These are phyloP conservation scores for Calycina herbarum DNA, from an alignment of 2,329 filamentous ascomycete species.

Conservation along the genomic window DNA sequence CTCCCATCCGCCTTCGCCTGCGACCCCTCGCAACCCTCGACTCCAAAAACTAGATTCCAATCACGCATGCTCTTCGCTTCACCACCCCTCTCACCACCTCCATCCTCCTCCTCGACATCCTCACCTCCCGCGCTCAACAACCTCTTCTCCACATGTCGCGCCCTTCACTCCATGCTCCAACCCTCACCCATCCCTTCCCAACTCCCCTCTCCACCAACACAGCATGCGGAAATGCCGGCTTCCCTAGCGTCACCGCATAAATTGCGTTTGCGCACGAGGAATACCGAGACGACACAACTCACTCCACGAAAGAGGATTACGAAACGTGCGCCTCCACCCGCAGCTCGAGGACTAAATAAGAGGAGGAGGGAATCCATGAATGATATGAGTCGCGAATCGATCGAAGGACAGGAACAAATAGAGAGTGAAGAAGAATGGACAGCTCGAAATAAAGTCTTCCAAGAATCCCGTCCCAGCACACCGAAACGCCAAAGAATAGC, in stretches of 20 bases:
- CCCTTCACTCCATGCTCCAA: conserved; percentile 58
- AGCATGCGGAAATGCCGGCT: conserved; percentile 29
- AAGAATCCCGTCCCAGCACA: conserved; percentile 43
- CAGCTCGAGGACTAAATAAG: conserved; percentile 51
- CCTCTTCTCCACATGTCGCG: conserved; percentile 60
- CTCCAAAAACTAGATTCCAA: conserved; percentile 42
- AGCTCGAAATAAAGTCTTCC: background rate
- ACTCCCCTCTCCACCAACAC: conserved; percentile 57
- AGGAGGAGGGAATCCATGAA: conserved; percentile 48
- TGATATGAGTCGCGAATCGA: conserved; percentile 48
- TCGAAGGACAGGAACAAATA: conserved; percentile 32
- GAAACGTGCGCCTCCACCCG: conserved; percentile 45
- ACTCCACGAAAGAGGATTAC: conserved; percentile 45
- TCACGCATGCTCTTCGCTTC: conserved; percentile 51
- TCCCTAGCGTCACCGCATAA: conserved; percentile 43
- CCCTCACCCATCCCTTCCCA: conserved; percentile 42
- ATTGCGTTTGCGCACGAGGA: conserved; percentile 54
- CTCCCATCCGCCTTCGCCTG: conserved; percentile 59
- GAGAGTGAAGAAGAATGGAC: conserved; percentile 16
- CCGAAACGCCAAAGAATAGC: conserved; percentile 62
- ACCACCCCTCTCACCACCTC: conserved; percentile 52
- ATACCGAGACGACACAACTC: conserved; percentile 19
- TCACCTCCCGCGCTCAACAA: conserved; percentile 51
- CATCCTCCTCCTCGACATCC: conserved; percentile 48
- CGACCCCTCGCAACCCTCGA: conserved; percentile 47